phyloP scores from a whole-genome alignment of 2,329 filamentous ascomycete genomes.

The Pezicula radicicola region DNA sequence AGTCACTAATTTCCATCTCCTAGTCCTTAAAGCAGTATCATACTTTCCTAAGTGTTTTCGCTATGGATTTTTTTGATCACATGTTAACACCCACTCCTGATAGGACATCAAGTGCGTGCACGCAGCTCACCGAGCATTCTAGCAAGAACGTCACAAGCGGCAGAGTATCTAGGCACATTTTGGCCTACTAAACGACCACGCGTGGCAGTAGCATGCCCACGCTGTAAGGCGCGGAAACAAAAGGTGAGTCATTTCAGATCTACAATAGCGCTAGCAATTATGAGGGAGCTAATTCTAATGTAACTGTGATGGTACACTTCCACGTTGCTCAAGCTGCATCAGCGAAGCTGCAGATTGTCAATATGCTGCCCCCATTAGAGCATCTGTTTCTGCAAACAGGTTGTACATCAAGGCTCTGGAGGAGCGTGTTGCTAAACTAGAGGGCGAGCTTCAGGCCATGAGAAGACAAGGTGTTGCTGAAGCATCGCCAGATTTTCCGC shows the following conservation, averaged over 20 bases:
- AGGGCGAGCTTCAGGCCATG: constrained; percentile 4
- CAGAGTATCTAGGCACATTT: background rate
- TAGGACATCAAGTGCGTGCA: no score
- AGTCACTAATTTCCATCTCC: no score
- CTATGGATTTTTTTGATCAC: no score
- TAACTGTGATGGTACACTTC: constrained; percentile 6
- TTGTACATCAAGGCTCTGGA: constrained; percentile 12
- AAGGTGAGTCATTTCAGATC: background rate
- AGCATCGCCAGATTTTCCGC: constrained; percentile 3
- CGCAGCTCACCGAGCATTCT: no score
- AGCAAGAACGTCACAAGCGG: no score
- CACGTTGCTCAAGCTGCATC: constrained; percentile 9
- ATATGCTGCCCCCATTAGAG: constrained; percentile 8
- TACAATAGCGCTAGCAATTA: background rate
- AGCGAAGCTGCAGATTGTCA: constrained; percentile 11
- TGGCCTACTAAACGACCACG: constrained; percentile 6
- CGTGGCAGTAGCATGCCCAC: constrained; percentile 17
- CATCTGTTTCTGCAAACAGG: background rate
- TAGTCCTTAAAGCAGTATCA: no score
- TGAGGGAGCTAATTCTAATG: background rate
- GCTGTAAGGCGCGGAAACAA: constrained; percentile 19
- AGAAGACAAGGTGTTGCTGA: constrained; percentile 7
- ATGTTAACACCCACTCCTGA: no score
- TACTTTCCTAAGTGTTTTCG: no score
- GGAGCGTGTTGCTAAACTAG: constrained; percentile 16